phyloP scores from a whole-genome alignment of 176 grass and related monocot species.

The Elaeis guineensis region DNA sequence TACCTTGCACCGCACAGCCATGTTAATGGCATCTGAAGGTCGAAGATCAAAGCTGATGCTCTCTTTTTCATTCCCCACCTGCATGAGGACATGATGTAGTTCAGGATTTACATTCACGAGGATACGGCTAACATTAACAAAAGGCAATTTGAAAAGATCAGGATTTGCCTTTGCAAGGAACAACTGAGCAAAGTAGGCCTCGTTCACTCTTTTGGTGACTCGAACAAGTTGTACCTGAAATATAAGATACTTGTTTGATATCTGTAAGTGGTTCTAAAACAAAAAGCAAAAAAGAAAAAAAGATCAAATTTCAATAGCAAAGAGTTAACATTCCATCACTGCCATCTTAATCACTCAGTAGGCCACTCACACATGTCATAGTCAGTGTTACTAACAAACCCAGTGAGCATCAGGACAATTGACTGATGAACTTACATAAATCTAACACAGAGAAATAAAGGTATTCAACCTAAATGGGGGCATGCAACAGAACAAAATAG shows the following conservation, averaged over 20 bases:
- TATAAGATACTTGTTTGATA: no score
- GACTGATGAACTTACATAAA: no score
- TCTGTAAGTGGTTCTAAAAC: background rate
- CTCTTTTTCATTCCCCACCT: constrained; percentile 68
- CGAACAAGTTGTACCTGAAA: constrained; percentile 72
- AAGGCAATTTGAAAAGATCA: background rate
- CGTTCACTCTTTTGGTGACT: constrained; percentile 78
- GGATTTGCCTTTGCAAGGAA: constrained; percentile 74
- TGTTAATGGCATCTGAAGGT: constrained; percentile 96
- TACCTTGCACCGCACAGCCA: constrained; percentile 95
- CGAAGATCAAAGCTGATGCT: constrained; percentile 70
- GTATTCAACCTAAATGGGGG: no score
- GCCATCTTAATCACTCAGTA: no score
- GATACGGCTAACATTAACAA: background rate
- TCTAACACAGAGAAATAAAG: no score
- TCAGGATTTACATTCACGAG: background rate
- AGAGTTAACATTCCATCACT: no score
- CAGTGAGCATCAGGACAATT: no score
- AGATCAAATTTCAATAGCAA: no score
- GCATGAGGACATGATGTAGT: background rate
- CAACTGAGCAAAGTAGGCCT: constrained; percentile 73
- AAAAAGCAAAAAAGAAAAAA: no score
- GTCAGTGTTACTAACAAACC: no score
- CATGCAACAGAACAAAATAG: no score
- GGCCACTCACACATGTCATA: no score